A percentile compares a stretch with the other conserved stretches of the same genome.
Conservation (phyloP, 2,329 filamentous ascomycete genomes). For the Fusarium sp. region DNA sequence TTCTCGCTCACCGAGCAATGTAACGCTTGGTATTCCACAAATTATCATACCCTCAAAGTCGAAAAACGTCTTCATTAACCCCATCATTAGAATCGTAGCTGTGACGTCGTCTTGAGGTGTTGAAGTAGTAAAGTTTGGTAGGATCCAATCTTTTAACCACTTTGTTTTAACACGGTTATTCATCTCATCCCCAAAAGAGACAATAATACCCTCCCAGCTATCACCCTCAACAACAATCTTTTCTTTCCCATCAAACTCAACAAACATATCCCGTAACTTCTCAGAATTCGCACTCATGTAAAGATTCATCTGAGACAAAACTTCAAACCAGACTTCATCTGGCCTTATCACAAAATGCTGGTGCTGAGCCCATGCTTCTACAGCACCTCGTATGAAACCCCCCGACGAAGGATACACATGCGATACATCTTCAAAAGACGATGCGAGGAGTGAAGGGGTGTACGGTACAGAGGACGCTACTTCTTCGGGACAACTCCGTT, state of each 20-base stretch:
- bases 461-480: constrained; percentile 34
- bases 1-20: constrained; percentile 51
- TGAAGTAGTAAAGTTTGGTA: constrained; percentile 57
- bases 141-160: constrained; percentile 57
- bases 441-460: constrained; percentile 44
- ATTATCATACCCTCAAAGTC: constrained; percentile 50
- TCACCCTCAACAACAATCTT: constrained; percentile 50
- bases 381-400: constrained; percentile 57
- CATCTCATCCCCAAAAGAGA: constrained; percentile 54
- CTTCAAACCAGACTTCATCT: constrained; percentile 67
- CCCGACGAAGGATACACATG: constrained; percentile 48
- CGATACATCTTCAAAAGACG: constrained; percentile 42
- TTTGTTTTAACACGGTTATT: constrained; percentile 53
- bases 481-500: constrained; percentile 51
- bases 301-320: constrained; percentile 62
- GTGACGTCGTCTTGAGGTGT: constrained; percentile 53
- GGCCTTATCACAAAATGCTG: constrained; percentile 62
- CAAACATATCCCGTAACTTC: constrained; percentile 58
- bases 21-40: constrained; percentile 58
- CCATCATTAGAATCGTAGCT: constrained; percentile 59
- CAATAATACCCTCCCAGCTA: constrained; percentile 45
- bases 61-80: constrained; percentile 56
- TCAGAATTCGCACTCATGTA: constrained; percentile 62
- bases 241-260: constrained; percentile 56
- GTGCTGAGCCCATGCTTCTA: constrained; percentile 62